A percentile compares a stretch with the other conserved stretches of the same genome.
Conservation (phyloP, 345 rosid genomes). For the Brassica cretica region DNA sequence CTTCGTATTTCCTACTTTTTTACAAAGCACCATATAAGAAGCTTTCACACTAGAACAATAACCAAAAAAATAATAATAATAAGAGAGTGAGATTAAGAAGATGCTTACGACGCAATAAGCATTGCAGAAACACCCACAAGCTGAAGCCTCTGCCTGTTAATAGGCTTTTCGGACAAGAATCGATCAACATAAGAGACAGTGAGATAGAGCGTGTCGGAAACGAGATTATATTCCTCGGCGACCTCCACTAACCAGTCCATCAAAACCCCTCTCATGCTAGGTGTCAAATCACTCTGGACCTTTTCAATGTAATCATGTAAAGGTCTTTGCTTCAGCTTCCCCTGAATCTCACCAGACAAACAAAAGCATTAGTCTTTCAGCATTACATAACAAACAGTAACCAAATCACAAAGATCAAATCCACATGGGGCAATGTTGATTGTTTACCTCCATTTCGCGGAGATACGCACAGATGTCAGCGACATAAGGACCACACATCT, state of each 20-base stretch:
- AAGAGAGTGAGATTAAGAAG: background rate
- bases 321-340: conserved; percentile 56
- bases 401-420: background rate
- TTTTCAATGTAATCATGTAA: conserved; percentile 65
- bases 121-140: conserved; percentile 73
- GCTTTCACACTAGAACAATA: background rate
- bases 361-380: background rate
- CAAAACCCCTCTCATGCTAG: conserved; percentile 66
- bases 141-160: conserved; percentile 63
- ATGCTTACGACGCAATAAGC: conserved; percentile 85
- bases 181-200: conserved; percentile 56
- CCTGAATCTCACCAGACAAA: conserved; percentile 36
- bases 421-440: background rate
- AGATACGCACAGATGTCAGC: conserved; percentile 27
- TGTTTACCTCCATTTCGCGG: conserved; percentile 31
- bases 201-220: conserved; percentile 59
- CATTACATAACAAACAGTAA: background rate
- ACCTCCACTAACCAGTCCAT: conserved; percentile 84
- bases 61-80: background rate
- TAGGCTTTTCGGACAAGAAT: conserved; percentile 51
- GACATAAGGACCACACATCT: conserved; percentile 39
- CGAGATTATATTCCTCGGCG: conserved; percentile 66
- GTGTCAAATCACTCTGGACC: conserved; percentile 59
- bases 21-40: conserved; percentile 15
- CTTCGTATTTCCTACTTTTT: conserved; percentile 64